Conservation (phyloP, 2,329 filamentous ascomycete genomes). For the Aureobasidium sp. region DNA sequence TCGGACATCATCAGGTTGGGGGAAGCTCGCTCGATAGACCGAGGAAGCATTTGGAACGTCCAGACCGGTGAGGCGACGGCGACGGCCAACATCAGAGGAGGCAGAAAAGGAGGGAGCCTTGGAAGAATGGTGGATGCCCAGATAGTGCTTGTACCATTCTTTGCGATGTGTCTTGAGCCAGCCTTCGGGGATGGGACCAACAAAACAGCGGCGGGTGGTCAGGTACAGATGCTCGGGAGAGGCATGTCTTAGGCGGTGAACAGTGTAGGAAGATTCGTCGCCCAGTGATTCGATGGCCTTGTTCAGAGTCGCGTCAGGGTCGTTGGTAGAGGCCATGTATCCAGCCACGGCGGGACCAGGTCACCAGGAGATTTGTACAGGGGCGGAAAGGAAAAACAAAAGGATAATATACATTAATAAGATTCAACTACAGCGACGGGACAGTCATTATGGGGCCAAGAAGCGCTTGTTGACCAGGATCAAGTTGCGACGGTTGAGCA, state of each 20-base stretch:
- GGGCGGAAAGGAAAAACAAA: neutral
- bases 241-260: slow-evolving; percentile 41
- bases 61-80: slow-evolving; percentile 36
- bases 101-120: slow-evolving; percentile 46
- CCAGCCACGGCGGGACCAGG: neutral
- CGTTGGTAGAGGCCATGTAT: slow-evolving; percentile 1
- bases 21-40: slow-evolving; percentile 35
- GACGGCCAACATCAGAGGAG: slow-evolving; percentile 33
- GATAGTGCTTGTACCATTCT: slow-evolving; percentile 53
- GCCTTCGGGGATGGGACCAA: slow-evolving; percentile 58
- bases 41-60: slow-evolving; percentile 35
- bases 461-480: neutral
- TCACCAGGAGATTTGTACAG: neutral
- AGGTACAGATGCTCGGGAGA: slow-evolving; percentile 55
- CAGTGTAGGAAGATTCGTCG: slow-evolving; percentile 17
- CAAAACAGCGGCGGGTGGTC: slow-evolving; percentile 56
- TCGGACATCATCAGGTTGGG: slow-evolving; percentile 31
- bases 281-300: slow-evolving; percentile 16
- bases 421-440: neutral
- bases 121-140: slow-evolving; percentile 38
- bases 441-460: neutral
- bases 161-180: slow-evolving; percentile 58
- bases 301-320: slow-evolving; percentile 15
- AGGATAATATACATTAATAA: slow-evolving; percentile 13
- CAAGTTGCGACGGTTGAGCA: neutral